A percentile compares a stretch with the other conserved stretches of the same genome.
Conservation (phyloP, 1,284 basidiomycete species). For the Porogramme epimiltina region DNA sequence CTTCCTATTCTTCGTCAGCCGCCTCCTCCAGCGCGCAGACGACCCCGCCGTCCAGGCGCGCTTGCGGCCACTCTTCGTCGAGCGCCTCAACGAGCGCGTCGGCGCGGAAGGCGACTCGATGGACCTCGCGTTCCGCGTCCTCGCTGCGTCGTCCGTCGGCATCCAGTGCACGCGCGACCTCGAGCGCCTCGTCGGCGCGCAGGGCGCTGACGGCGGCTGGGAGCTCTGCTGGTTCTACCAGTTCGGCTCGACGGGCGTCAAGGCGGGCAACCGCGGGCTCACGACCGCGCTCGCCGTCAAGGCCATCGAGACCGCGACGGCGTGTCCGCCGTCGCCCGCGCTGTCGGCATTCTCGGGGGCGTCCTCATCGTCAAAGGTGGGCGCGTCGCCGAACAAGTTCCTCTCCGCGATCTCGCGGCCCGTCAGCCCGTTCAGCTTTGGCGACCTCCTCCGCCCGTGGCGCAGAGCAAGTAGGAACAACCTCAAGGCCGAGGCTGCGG, state of each 20-base stretch:
- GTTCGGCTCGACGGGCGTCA: conserved; percentile 45
- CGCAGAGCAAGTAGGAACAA: conserved; percentile 2
- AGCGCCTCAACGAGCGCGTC: conserved; percentile 50
- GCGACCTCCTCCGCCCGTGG: conserved; percentile 17
- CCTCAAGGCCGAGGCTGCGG: background rate
- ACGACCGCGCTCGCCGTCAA: conserved; percentile 40
- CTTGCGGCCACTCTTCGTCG: conserved; percentile 42
- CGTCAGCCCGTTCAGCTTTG: conserved; percentile 11
- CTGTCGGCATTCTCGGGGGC: conserved; percentile 7
- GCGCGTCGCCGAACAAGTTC: background rate
- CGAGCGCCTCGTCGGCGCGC: conserved; percentile 41
- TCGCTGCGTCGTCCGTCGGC: conserved; percentile 43
- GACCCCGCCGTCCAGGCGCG: conserved; percentile 35
- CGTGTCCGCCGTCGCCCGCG: conserved; percentile 14
- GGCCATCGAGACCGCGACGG: conserved; percentile 26
- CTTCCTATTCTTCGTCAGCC: conserved; percentile 55
- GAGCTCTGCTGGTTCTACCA: conserved; percentile 51
- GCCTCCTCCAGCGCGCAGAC: conserved; percentile 41
- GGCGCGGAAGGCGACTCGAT: conserved; percentile 50
- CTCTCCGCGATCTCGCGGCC: conserved; percentile 3
- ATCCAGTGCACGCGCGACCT: conserved; percentile 45
- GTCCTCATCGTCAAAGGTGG: conserved; percentile 9
- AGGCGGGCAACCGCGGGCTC: conserved; percentile 42
- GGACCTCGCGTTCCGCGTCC: conserved; percentile 48
- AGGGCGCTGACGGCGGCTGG: conserved; percentile 55